Percentiles rank a stretch among this genome's conserved stretches.
Conservation (phyloP, 2,329 filamentous ascomycete genomes). For the Stagonosporopsis rhizophila region DNA sequence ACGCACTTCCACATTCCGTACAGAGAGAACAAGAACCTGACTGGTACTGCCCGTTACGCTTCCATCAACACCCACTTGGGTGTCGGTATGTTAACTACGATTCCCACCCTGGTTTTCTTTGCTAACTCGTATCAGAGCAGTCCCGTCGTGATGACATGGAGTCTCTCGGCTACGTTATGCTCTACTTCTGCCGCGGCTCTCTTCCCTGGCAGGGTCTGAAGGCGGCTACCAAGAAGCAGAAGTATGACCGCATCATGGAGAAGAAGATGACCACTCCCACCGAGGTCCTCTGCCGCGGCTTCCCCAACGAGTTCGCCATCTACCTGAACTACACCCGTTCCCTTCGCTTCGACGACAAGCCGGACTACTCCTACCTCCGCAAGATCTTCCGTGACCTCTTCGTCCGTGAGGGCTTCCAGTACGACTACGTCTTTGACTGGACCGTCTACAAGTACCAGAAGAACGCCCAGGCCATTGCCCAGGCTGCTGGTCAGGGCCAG, state of each 20-base stretch:
- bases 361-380: constrained; percentile 98
- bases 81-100: constrained; percentile 68
- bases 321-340: constrained; percentile 99
- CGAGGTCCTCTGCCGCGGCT: constrained; percentile 97
- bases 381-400: constrained; percentile 99
- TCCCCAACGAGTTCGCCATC: constrained; percentile 99
- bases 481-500: constrained; percentile 72
- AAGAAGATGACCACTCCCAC: constrained; percentile 99
- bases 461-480: constrained; percentile 93
- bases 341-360: constrained; percentile 99
- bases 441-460: constrained; percentile 99
- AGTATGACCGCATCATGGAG: constrained; percentile 99
- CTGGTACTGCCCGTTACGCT: constrained; percentile 96
- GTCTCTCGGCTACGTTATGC: constrained; percentile 98
- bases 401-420: constrained; percentile 98
- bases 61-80: constrained; percentile 99
- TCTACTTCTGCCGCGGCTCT: constrained; percentile 99
- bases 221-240: constrained; percentile 99
- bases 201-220: constrained; percentile 99
- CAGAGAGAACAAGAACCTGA: constrained; percentile 99
- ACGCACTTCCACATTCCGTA: constrained; percentile 99
- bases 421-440: constrained; percentile 99
- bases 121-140: constrained; percentile 70
- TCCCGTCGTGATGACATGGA: constrained; percentile 99
- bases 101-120: not conserved